Evolutionary conservation across 2,329 filamentous ascomycete genomes (phyloP), one percentile per base, ranked within the genome.

Genomic region (Didymosphaeria variabile): DNA sequence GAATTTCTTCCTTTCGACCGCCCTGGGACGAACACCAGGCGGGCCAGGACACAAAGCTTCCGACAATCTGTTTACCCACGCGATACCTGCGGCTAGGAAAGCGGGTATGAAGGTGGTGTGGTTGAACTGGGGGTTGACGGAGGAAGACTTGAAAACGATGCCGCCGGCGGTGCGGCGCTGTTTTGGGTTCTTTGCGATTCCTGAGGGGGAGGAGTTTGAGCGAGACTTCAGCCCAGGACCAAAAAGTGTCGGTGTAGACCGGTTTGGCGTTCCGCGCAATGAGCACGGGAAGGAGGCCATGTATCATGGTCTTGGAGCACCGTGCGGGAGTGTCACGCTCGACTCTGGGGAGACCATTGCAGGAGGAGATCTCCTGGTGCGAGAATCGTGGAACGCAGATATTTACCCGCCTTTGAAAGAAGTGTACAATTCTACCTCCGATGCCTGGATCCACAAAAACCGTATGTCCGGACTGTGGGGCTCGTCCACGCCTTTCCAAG

Each of bases 391-490:
- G 79, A 81, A 81, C 38, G 75, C 79, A 8, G 77, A 77, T 31
- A 69, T 81, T 9, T 80, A 78, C 57, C 70, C 76, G 9, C 77
- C 78, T 1, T 69, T 81, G 23, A 76, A 77, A 31, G 57, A 69
- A 9, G 64, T 73, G 9, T 80, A 74, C 62, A 34, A 57, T 2
- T 8, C 34, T 1, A 9, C 34, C 10, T n/a, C 70, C 1, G 72
- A 77, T 52, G 67, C 72, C 0, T 72, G 70, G 69, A 67, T 76
- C n/a, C 77, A 81, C 61, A 80, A 81, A 59, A 77, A 80, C 23
- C 71, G 79, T 50, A 80, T 80, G 79, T 77, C 75, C 3, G 79
- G 77, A 5, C 60, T 81, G 32, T 81, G 79, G 79, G 76, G 74
- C 38, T 69, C 69, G 0, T 69, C 68, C 8, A 73, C 77, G 15